Evolutionary conservation across 2,329 filamentous ascomycete genomes (phyloP).

Genomic region (Hypomyces perniciosus): DNA sequence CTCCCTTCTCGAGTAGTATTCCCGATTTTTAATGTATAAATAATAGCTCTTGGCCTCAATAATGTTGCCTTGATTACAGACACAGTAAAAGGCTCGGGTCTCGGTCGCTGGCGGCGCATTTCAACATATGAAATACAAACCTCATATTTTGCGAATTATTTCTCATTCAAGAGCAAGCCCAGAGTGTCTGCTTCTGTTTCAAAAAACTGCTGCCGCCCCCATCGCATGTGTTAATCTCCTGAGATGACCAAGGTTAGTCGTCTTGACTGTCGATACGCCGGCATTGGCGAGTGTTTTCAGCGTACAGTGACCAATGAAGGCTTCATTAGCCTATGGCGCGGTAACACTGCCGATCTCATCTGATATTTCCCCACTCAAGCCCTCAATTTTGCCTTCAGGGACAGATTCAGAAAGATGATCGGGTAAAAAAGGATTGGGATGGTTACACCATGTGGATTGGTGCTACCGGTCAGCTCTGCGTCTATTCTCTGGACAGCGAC

Average conservation of each 20-base stretch:
- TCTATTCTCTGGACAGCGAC: constrained; percentile 4
- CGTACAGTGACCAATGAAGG: constrained; percentile 3
- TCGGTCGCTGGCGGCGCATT: no score
- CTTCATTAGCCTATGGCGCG: constrained; percentile 1
- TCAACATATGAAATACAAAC: no score
- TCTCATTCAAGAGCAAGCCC: no score
- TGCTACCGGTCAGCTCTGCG: constrained; percentile 1
- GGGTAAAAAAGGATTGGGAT: constrained; percentile 3
- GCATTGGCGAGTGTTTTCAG: constrained; percentile 3
- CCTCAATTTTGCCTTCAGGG: constrained; percentile 5
- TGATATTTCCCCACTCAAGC: constrained; percentile 5
- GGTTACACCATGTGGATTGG: constrained; percentile 3
- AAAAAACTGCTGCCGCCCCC: constrained; percentile 4
- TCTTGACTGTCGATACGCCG: neutral
- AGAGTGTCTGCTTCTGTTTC: constrained; percentile 4
- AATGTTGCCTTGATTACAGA: no score
- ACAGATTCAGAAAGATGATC: constrained; percentile 1
- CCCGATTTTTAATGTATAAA: no score
- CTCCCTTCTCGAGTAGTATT: no score
- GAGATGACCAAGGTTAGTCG: constrained; percentile 5
- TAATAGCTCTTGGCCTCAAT: no score
- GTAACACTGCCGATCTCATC: constrained; percentile 3
- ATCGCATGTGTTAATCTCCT: constrained; percentile 7
- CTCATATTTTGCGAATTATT: no score
- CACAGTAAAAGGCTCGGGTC: no score